Evolutionary conservation across 768 basidiomycete genomes (phyloP), one percentile per base, ranked within the genome.

Genomic region (Tylopilus vinaceipallidus): DNA sequence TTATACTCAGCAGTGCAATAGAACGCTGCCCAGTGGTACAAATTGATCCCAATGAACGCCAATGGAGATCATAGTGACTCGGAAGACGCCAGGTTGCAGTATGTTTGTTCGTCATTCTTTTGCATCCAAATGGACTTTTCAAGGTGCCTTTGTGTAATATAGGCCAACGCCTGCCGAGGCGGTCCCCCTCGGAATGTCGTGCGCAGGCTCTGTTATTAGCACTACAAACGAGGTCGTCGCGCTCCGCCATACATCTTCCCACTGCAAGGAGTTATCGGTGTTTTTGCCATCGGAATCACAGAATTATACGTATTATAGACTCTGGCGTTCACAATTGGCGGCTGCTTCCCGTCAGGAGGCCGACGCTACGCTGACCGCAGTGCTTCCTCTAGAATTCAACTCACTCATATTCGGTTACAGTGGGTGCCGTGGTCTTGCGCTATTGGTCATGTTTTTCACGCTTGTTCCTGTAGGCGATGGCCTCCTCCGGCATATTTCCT

Each of bases 341-440:
- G 42, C 41, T 24, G 3, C 36, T 26, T 12, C 52, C 39, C 35
- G 29, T 6, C 45, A 47, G 41, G 58, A 48, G 24, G 33, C 3
- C 1, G 45, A 49, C 37, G 47, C 50, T 33, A 52, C 38, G 34
- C 42, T 76, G 35, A 75, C 76, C 5, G 68, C 71, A 1, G 59
- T 76, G 10, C 66, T 84, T 24, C 82, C 85, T 5, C 61, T 91
- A 8, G 82, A 83, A 38, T 65, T 80, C 0, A 78, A 82, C 30
- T 47, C 66, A 0, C 71, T 93, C 22, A 56, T 91, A 29, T 67
- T 84, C 39, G 91, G 90, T 34, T 81, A 75, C 55, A 76, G 88
- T 88, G 55, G 29, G 80, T 65, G 4, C 45, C 42, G 19, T 7
- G 10, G 3, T 29, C 13, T 16, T 32, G 19, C 6, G 20, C 13